Percentiles rank a stretch among this genome's conserved stretches.
These are phyloP conservation scores for Xylogone sp. DNA, from an alignment of 2,329 filamentous ascomycete species.

Conservation along the genomic window DNA sequence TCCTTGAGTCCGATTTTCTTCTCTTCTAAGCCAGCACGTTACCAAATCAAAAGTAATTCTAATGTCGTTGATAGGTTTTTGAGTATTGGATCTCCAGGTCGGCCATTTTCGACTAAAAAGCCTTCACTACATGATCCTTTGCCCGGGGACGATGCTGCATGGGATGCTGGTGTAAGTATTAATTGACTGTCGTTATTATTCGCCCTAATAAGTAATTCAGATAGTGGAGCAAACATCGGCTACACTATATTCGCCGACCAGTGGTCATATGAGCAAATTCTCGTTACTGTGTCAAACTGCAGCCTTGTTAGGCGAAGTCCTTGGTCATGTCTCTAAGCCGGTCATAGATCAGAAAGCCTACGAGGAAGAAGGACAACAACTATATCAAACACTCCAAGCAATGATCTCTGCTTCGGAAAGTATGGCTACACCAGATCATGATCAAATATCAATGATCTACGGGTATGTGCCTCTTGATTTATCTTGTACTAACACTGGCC, in stretches of 20 bases:
- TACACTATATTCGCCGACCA: conserved; percentile 6
- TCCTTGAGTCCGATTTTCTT: background rate
- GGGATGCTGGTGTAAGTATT: conserved; percentile 7
- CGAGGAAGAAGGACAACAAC: conserved; percentile 6
- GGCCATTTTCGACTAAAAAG: conserved; percentile 1
- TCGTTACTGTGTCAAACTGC: conserved; percentile 6
- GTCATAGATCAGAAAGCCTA: conserved; percentile 1
- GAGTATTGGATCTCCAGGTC: conserved; percentile 2
- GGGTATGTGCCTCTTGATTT: conserved; percentile 1
- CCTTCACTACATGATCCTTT: conserved; percentile 2
- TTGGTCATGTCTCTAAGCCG: conserved; percentile 4
- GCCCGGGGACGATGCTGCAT: conserved; percentile 1
- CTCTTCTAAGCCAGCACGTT: background rate
- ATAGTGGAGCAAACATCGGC: conserved; percentile 2
- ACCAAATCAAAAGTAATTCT: background rate
- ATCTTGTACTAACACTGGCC: background rate
- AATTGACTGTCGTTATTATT: background rate
- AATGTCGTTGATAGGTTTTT: conserved; percentile 5
- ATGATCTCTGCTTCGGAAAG: conserved; percentile 7
- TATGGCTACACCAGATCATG: conserved; percentile 9
- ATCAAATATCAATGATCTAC: conserved; percentile 10
- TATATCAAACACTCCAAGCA: conserved; percentile 10
- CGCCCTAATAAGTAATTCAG: conserved; percentile 1
- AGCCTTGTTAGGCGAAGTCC: conserved; percentile 9
- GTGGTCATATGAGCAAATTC: conserved; percentile 9